Evolutionary conservation across 106 monocot genomes (phyloP), one percentile per base, ranked within the genome.

Genomic region (Dendrobium huoshanense): DNA sequence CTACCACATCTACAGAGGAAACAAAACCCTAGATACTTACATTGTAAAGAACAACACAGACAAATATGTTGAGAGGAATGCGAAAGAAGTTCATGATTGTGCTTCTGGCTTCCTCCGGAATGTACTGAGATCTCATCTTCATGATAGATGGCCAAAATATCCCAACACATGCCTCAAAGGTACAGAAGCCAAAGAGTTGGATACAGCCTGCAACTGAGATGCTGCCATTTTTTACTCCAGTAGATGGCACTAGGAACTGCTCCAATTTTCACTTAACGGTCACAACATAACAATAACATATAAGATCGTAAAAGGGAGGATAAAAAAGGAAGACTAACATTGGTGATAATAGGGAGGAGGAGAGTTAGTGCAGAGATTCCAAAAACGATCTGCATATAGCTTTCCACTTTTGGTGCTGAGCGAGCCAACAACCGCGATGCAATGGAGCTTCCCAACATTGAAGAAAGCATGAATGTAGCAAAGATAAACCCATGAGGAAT

Each of bases 61-160:
- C 98, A 70, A 99, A 99, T 40, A 95, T 88, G 80, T 99, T 99
- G 45, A 99, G 95, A 9, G 98, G 98, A 75, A 99, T 88, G 20
- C 98, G 92, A 86, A 99, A 99, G 87, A 99, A 99, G 82, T 95
- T 99, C 98, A 99, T 95, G 84, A 99, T 99, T 13, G 98, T 99
- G 88, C 98, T 99, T 79, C 98, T 92, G 5, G 95, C 95, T 79
- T 99, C 98, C 85, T 99, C 98, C 51, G 98, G 98, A 75, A 98
- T 95, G 81, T 95, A 98, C 74, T 98, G 98, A 10, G 98, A 98
- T 79, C 98, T 89, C 98, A 98, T 98, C 75, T 95, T 98, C 98
- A 98, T 98, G 73, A 98, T 98, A 54, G 95, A 98, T 58, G 98
- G 98, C 98, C 98, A 98, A 79, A 98, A 98, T 79, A 98, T 89